Percentiles rank a stretch among this genome's conserved stretches.
Evolutionary conservation across 1,284 basidiomycete species (phyloP).

Genomic region (Pisolithus thermaeus): DNA sequence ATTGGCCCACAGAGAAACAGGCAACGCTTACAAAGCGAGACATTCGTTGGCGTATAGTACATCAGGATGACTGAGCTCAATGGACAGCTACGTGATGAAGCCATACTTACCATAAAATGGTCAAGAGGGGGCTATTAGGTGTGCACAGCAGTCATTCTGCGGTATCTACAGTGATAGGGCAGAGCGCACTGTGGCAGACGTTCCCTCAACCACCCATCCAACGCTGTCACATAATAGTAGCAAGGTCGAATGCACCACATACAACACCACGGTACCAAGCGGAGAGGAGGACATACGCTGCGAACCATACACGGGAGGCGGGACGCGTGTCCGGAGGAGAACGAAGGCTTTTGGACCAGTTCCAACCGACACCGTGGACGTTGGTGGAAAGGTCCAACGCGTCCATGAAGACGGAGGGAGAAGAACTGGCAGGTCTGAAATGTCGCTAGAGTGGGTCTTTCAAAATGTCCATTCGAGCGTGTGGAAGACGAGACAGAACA

Average conservation of each 20-base stretch:
- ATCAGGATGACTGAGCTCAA: too few species aligned
- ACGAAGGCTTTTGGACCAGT: slow-evolving; percentile 30
- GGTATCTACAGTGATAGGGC: too few species aligned
- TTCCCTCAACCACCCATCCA: too few species aligned
- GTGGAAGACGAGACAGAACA: slow-evolving; percentile 10
- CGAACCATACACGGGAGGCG: slow-evolving; percentile 33
- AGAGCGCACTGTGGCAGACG: too few species aligned
- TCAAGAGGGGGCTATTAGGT: too few species aligned
- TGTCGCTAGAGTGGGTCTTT: slow-evolving; percentile 7
- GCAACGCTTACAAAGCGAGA: too few species aligned
- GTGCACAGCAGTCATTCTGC: too few species aligned
- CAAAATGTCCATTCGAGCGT: slow-evolving; percentile 15
- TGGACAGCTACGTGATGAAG: too few species aligned
- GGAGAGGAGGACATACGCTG: slow-evolving; percentile 10
- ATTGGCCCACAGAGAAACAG: too few species aligned
- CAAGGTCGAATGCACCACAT: neutral
- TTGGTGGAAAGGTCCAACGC: slow-evolving; percentile 41
- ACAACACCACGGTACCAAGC: slow-evolving; percentile 3
- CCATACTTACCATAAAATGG: too few species aligned
- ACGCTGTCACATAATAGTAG: too few species aligned
- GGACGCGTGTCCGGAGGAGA: slow-evolving; percentile 37
- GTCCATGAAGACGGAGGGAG: slow-evolving; percentile 27
- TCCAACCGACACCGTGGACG: slow-evolving; percentile 49
- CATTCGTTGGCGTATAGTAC: too few species aligned
- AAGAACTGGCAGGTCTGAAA: neutral